Conservation (phyloP, 306 rosid genomes). For the Vicia faba region DNA sequence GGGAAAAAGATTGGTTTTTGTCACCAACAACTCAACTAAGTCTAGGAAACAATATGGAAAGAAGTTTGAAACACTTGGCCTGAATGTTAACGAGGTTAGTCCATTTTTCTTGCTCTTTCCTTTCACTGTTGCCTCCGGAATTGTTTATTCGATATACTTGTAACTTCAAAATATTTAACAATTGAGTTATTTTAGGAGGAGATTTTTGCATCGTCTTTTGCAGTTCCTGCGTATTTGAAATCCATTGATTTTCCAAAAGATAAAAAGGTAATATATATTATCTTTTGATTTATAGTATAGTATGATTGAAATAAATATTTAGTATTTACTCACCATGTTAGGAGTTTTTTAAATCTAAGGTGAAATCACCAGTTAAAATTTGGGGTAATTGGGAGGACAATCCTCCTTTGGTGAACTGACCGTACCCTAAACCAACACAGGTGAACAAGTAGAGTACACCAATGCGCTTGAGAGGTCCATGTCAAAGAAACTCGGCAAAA, state of each 20-base stretch:
- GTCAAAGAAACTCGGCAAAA: no score
- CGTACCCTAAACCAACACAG: no score
- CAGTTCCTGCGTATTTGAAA: constrained; percentile 92
- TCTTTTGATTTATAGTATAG: neutral
- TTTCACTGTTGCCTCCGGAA: constrained; percentile 21
- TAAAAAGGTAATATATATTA: constrained; percentile 64
- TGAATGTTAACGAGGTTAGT: constrained; percentile 79
- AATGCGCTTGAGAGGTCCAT: no score
- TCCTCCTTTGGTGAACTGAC: no score
- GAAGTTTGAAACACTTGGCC: constrained; percentile 97
- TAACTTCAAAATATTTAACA: constrained; percentile 16
- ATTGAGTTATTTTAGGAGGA: constrained; percentile 68
- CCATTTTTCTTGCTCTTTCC: constrained; percentile 20
- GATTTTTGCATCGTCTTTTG: constrained; percentile 98
- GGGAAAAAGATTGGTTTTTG: constrained; percentile 97
- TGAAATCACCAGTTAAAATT: neutral
- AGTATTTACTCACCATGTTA: neutral
- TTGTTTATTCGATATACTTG: constrained; percentile 10
- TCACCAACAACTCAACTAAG: constrained; percentile 97
- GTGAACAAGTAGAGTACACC: no score
- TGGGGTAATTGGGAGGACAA: no score
- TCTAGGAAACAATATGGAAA: constrained; percentile 99
- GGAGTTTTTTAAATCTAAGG: neutral
- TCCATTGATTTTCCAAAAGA: constrained; percentile 92
- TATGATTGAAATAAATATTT: constrained; percentile 10